Evolutionary conservation across 306 rosid genomes (phyloP).

Genomic region (Lathyrus aphaca): DNA sequence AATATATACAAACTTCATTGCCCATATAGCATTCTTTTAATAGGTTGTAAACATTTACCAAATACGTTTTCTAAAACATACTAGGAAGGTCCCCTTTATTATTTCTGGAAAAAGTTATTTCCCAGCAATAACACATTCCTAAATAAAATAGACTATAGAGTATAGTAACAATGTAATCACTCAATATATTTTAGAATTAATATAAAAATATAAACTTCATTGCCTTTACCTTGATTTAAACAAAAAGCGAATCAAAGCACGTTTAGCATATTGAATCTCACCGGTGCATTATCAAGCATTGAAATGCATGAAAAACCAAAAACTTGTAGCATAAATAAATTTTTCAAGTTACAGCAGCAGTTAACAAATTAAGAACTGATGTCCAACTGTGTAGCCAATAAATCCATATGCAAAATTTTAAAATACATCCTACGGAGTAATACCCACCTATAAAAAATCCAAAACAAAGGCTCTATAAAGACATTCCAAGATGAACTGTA

Average conservation of each 20-base stretch:
- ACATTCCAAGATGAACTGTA: too few species aligned
- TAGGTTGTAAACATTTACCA: too few species aligned
- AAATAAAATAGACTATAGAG: not conserved
- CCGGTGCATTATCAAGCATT: not conserved
- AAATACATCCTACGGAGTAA: conserved; percentile 37
- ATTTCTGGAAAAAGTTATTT: too few species aligned
- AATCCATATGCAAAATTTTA: conserved; percentile 39
- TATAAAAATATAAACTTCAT: not conserved
- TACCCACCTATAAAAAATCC: conserved; percentile 44
- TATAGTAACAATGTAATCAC: not conserved
- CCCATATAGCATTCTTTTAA: too few species aligned
- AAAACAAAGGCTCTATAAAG: conserved; percentile 44
- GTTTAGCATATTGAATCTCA: not conserved
- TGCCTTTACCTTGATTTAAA: not conserved
- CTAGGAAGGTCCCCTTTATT: too few species aligned
- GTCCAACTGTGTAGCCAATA: conserved; percentile 34
- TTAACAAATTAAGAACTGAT: conserved; percentile 10
- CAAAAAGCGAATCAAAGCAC: not conserved
- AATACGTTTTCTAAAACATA: too few species aligned
- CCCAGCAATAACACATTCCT: too few species aligned
- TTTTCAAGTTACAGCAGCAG: conserved; percentile 26
- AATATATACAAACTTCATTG: too few species aligned
- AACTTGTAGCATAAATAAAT: not conserved
- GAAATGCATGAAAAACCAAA: not conserved
- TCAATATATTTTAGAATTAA: not conserved